A percentile compares a stretch with the other conserved stretches of the same genome.
These are phyloP conservation scores for Trypanosoma mega DNA, from an alignment of 208 protist species.

Conservation along the genomic window DNA sequence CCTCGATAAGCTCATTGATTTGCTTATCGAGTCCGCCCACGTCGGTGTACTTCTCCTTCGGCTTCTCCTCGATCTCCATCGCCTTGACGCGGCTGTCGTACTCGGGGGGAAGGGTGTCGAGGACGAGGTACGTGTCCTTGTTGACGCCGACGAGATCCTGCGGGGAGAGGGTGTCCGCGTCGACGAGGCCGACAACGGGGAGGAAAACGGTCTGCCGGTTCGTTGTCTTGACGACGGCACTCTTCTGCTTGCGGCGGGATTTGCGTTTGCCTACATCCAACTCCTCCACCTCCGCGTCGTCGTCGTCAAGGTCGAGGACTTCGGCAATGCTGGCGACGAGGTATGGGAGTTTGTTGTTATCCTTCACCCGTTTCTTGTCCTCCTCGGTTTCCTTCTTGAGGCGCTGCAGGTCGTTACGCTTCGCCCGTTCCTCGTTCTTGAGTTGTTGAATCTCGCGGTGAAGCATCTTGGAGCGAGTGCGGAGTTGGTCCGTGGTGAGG, in stretches of 20 bases:
- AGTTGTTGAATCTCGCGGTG: constrained; percentile 74
- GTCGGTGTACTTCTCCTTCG: constrained; percentile 99
- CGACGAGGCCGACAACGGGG: constrained; percentile 99
- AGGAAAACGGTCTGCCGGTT: constrained; percentile 99
- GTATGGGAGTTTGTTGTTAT: constrained; percentile 88
- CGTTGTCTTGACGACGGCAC: constrained; percentile 99
- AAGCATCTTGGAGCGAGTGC: constrained; percentile 42
- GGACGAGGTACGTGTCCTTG: constrained; percentile 99
- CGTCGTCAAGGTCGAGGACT: constrained; percentile 78
- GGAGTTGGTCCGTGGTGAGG: constrained; percentile 77
- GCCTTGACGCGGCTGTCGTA: constrained; percentile 99
- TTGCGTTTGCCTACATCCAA: constrained; percentile 69
- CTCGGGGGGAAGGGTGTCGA: constrained; percentile 99
- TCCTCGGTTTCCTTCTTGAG: constrained; percentile 66
- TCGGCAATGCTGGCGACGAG: constrained; percentile 86
- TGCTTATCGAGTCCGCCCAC: constrained; percentile 99
- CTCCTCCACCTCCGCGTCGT: constrained; percentile 76
- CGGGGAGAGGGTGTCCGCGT: constrained; percentile 94
- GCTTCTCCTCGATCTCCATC: constrained; percentile 99
- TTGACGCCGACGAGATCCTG: constrained; percentile 99
- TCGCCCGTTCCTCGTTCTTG: constrained; percentile 54
- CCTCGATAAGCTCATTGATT: constrained; percentile 98
- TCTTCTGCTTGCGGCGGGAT: constrained; percentile 88
- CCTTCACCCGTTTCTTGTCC: constrained; percentile 65
- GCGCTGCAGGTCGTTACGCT: constrained; percentile 45